Percentiles rank a stretch among this genome's conserved stretches.
phyloP scores from a whole-genome alignment of 2,329 filamentous ascomycete genomes.

The Davidsoniella virescens region DNA sequence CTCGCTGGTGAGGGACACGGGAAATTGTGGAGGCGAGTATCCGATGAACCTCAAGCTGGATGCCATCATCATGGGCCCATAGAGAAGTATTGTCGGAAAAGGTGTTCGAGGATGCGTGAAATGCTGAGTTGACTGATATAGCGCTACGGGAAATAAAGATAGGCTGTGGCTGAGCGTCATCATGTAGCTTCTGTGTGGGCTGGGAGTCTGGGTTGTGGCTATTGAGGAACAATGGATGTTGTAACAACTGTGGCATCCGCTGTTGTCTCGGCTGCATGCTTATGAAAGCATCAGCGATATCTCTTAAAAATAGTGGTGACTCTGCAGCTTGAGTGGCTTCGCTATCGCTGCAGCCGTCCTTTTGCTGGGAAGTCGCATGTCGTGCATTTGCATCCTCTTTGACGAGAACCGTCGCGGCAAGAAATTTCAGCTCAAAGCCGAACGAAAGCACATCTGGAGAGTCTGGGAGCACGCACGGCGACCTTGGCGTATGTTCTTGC shows the following conservation, averaged over 20 bases:
- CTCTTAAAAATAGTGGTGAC: too few relatives aligned
- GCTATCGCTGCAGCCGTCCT: too few relatives aligned
- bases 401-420: conserved; percentile 14
- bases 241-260: too few relatives aligned
- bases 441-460: conserved; percentile 10
- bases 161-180: too few relatives aligned
- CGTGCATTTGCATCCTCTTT: too few relatives aligned
- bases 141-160: too few relatives aligned
- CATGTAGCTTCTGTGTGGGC: background rate
- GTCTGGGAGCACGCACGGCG: background rate
- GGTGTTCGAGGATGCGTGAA: conserved; percentile 9
- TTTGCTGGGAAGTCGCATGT: too few relatives aligned
- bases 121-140: background rate
- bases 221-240: background rate
- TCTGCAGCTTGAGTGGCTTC: too few relatives aligned
- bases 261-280: too few relatives aligned
- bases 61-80: too few relatives aligned
- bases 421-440: conserved; percentile 22
- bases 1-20: conserved; percentile 14
- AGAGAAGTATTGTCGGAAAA: background rate
- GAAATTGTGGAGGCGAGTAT: conserved; percentile 17
- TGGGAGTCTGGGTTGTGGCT: conserved; percentile 3
- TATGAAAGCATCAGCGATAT: too few relatives aligned
- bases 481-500: too few relatives aligned
- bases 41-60: conserved; percentile 14